Evolutionary conservation across 352 stramenopile species (phyloP).

Genomic region (Phytophthora citricola): DNA sequence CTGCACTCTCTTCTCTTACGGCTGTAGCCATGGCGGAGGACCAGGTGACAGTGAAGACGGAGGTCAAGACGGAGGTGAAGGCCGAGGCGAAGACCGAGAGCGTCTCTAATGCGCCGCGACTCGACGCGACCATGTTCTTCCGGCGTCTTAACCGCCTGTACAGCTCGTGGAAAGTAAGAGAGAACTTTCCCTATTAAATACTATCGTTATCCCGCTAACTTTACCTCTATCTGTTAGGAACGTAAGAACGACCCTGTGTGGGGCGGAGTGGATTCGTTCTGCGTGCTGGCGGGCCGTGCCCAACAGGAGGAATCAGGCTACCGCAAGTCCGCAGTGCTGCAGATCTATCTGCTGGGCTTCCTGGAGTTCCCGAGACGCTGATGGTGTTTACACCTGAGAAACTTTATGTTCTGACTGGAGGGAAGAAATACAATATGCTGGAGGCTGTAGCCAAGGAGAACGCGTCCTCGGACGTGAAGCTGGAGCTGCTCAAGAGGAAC

Average conservation of each 20-base stretch:
- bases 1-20: neutral
- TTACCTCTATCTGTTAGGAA: slow-evolving; percentile 28
- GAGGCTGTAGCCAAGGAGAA: slow-evolving; percentile 76
- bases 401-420: slow-evolving; percentile 87
- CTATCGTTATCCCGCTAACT: slow-evolving; percentile 4
- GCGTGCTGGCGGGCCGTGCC: slow-evolving; percentile 79
- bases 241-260: slow-evolving; percentile 56
- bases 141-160: slow-evolving; percentile 82
- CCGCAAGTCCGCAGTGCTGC: slow-evolving; percentile 88
- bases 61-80: slow-evolving; percentile 52
- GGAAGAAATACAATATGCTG: slow-evolving; percentile 91
- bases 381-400: slow-evolving; percentile 90
- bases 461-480: slow-evolving; percentile 68
- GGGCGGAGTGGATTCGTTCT: slow-evolving; percentile 78
- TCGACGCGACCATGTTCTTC: slow-evolving; percentile 82
- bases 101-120: slow-evolving; percentile 36
- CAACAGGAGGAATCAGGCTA: slow-evolving; percentile 89
- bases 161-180: slow-evolving; percentile 60
- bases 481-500: slow-evolving; percentile 88
- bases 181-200: neutral
- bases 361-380: slow-evolving; percentile 93
- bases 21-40: slow-evolving; percentile 13
- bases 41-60: slow-evolving; percentile 21
- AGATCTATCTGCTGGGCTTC: slow-evolving; percentile 93
- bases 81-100: slow-evolving; percentile 29